Percentiles rank a stretch among this genome's conserved stretches.
Evolutionary conservation across 2,329 filamentous ascomycete genomes (phyloP).

Genomic region (Pseudogymnoascus destructans): DNA sequence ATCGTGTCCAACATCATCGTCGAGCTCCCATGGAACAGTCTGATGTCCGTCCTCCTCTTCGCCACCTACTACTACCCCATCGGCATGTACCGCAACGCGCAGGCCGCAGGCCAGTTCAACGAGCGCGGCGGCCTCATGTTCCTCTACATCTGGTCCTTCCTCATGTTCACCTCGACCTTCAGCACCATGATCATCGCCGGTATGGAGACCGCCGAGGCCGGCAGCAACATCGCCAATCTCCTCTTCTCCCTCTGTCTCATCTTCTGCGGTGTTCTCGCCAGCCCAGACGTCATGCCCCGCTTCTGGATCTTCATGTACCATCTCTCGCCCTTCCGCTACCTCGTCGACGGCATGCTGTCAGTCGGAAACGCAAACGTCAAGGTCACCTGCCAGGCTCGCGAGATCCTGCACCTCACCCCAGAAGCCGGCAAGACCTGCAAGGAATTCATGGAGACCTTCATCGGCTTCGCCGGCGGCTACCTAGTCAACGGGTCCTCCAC

Average conservation of each 20-base stretch:
- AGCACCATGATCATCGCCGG: conserved; percentile 65
- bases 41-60: conserved; percentile 66
- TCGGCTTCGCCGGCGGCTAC: conserved; percentile 37
- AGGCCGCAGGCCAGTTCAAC: conserved; percentile 42
- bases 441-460: conserved; percentile 43
- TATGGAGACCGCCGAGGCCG: conserved; percentile 61
- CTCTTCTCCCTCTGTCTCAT: conserved; percentile 60
- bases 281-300: conserved; percentile 46
- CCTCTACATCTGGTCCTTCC: conserved; percentile 60
- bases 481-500: conserved; percentile 38
- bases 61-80: conserved; percentile 80
- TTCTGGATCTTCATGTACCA: conserved; percentile 73
- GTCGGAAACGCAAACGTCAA: conserved; percentile 53
- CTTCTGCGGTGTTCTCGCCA: conserved; percentile 63
- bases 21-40: conserved; percentile 71
- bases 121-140: conserved; percentile 70
- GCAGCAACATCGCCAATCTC: conserved; percentile 62
- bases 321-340: conserved; percentile 41
- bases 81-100: conserved; percentile 54
- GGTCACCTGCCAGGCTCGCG: conserved; percentile 55
- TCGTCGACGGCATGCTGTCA: conserved; percentile 59
- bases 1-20: conserved; percentile 64
- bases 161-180: conserved; percentile 73
- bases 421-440: conserved; percentile 40
- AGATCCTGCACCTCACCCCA: conserved; percentile 55